Evolutionary conservation across 345 rosid genomes (phyloP), one percentile per base, ranked within the genome.

Genomic region (Psidium guajava): DNA sequence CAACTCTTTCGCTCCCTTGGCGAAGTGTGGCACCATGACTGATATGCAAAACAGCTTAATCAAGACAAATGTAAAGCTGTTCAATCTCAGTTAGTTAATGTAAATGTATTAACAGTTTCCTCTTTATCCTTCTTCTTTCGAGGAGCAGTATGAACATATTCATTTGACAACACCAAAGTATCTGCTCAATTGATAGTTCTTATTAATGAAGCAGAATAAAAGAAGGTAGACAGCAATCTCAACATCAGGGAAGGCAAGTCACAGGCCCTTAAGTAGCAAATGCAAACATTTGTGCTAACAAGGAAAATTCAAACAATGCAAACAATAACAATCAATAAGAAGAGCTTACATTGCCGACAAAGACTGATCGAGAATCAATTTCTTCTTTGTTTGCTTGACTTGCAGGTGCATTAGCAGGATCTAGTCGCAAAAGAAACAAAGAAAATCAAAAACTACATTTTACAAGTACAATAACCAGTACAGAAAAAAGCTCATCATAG

Each of bases 291-390:
- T 18, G 80, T 18, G 25, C 42, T 69, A 69, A 36, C 77, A 69
- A 59, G 54, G 82, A 21, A 56, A 54, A 81, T 59, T 49, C 75
- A 28, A 36, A 77, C 83, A 81, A 49, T 55, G 53, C 75, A 88
- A 83, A 16, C 42, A 83, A 86, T 15, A 57, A 64, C 89, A 57
- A 85, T 83, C 84, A 88, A 86, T 69, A 69, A 36, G 44, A 69
- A 85, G 52, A 81, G 87, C 97, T 93, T 89, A 93, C 97, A 91
- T 94, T 94, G 89, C 97, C 97, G 85, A 94, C 94, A 82, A 94
- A 94, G 82, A 94, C 84, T 6, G 97, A 94, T 69, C 97, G 93
- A 54, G 95, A 88, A 91, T 94, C 97, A 42, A 94, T 89, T 90
- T 94, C 97, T 88, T 94, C 95, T 85, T 87, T 90, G 86, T 87